Conservation (phyloP, 495 filamentous ascomycete species). For the Tuber indicum region DNA sequence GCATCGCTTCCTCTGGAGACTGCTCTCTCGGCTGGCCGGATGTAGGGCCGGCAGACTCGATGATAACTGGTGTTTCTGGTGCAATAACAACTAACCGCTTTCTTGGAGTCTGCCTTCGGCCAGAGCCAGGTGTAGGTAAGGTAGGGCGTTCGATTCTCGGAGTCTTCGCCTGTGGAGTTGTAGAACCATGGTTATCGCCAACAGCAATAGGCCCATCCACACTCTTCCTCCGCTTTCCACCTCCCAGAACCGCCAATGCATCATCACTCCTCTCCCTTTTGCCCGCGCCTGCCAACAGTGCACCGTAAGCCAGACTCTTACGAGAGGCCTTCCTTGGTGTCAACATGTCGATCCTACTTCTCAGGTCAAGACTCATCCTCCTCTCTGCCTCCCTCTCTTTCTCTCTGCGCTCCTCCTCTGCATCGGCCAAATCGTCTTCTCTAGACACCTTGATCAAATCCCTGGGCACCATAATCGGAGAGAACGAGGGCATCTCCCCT, state of each 20-base stretch:
- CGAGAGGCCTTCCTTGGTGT: constrained; percentile 32
- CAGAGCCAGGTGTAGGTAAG: constrained; percentile 17
- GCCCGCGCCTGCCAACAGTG: constrained; percentile 36
- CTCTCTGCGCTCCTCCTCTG: constrained; percentile 62
- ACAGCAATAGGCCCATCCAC: constrained; percentile 15
- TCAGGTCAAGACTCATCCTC: constrained; percentile 36
- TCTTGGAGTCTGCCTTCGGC: constrained; percentile 24
- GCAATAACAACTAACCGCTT: constrained; percentile 27
- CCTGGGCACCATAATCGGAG: constrained; percentile 47
- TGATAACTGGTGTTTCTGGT: background rate
- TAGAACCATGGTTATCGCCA: constrained; percentile 10
- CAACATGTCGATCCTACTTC: constrained; percentile 33
- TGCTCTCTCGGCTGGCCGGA: constrained; percentile 37
- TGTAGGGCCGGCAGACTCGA: constrained; percentile 2
- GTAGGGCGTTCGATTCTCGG: constrained; percentile 1
- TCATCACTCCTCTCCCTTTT: constrained; percentile 30
- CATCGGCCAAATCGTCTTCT: constrained; percentile 58
- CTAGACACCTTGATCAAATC: constrained; percentile 62
- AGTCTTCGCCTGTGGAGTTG: background rate
- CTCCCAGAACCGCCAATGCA: constrained; percentile 11
- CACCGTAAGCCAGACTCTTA: constrained; percentile 41
- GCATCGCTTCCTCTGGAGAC: constrained; percentile 36
- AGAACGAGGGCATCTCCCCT: constrained; percentile 58
- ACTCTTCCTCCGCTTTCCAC: constrained; percentile 36
- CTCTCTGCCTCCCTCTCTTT: constrained; percentile 51